Evolutionary conservation across 148 eudicot species (phyloP).

Genomic region (Hydrangea macrophylla): DNA sequence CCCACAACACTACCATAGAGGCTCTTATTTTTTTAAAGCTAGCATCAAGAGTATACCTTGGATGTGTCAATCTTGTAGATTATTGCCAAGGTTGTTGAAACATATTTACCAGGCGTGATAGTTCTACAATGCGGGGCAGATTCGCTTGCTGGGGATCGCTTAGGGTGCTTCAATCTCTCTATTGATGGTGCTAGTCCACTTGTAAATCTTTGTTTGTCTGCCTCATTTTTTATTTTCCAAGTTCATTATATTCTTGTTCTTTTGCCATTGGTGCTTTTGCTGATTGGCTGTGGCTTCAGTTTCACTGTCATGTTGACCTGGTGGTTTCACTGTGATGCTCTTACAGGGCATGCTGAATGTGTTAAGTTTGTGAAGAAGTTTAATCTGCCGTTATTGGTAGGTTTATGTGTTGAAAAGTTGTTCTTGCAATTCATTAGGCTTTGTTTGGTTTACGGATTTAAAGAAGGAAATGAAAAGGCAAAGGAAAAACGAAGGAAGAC

Average conservation of each 20-base stretch:
- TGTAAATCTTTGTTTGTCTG: constrained; percentile 35
- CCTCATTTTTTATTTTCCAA: neutral
- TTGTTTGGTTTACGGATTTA: no score
- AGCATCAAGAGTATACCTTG: constrained; percentile 1
- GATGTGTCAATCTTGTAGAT: constrained; percentile 41
- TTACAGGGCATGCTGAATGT: constrained; percentile 95
- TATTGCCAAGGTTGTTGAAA: constrained; percentile 88
- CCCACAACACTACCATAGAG: no score
- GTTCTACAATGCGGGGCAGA: constrained; percentile 99
- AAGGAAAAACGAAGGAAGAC: no score
- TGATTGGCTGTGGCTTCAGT: neutral
- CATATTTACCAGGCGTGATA: constrained; percentile 86
- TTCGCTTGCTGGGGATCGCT: constrained; percentile 97
- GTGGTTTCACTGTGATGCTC: constrained; percentile 15
- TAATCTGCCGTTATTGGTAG: constrained; percentile 86
- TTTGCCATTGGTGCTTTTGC: neutral
- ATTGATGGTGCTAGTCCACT: constrained; percentile 85
- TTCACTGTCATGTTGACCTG: constrained; percentile 8
- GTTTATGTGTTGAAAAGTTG: constrained; percentile 18
- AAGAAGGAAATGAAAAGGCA: no score
- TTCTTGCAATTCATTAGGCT: neutral
- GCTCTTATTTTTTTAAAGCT: no score
- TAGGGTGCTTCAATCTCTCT: constrained; percentile 98
- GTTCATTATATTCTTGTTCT: constrained; percentile 24
- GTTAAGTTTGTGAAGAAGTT: constrained; percentile 93